A percentile compares a stretch with the other conserved stretches of the same genome.
Conservation (phyloP, 441 rosid species). For the Gossypium gossypioides region DNA sequence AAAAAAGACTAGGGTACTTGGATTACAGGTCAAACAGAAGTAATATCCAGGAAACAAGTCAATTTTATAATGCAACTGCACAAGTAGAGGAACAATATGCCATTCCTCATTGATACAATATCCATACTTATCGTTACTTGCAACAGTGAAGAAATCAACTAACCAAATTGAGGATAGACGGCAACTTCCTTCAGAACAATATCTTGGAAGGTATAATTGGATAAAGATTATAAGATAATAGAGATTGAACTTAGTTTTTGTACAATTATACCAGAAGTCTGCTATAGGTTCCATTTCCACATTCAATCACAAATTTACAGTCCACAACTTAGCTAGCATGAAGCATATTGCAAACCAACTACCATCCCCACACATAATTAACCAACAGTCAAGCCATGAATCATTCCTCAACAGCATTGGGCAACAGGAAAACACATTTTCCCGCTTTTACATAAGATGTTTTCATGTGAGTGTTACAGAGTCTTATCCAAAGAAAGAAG, state of each 20-base stretch:
- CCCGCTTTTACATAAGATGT: not conserved
- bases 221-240: not conserved
- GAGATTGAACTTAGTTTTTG: not conserved
- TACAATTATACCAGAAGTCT: not conserved
- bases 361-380: not conserved
- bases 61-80: not conserved
- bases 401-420: not conserved
- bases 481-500: not conserved
- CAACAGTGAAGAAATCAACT: not conserved
- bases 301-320: not conserved
- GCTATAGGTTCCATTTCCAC: not conserved
- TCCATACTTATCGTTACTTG: not conserved
- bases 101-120: not conserved
- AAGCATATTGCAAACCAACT: not conserved
- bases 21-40: not conserved
- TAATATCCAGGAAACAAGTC: not conserved
- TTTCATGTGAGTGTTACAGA: not conserved
- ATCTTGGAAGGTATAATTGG: not conserved
- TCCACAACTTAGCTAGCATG: not conserved
- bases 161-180: not conserved
- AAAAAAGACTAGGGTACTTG: not conserved
- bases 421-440: not conserved
- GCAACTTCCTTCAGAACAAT: not conserved
- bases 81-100: not conserved
- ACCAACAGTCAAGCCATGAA: not conserved